Evolutionary conservation across 1,284 basidiomycete species (phyloP), one percentile per base, ranked within the genome.

Genomic region (Volvariella surrecta): DNA sequence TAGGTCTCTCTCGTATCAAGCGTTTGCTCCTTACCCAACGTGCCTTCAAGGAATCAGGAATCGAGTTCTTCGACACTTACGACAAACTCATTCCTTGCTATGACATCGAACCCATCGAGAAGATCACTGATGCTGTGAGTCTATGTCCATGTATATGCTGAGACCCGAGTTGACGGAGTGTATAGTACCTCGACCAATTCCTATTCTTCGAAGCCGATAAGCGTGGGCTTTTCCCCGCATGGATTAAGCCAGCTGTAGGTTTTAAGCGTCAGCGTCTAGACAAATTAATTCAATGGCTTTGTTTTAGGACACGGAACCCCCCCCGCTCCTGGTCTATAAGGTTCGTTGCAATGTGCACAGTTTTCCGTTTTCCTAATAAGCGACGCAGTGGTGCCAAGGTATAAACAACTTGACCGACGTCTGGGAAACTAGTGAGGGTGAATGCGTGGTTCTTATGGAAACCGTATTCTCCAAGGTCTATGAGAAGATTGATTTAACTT

Each of bases 81-180:
- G 93, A 96, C 72, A 96, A 94, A 63, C 79, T 97, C 54, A 96
- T 97, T 55, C 93, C 93, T 17, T 95, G 91, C 59, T 97, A 98
- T 61, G 94, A 97, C 57, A 96, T 98, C 50, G 93, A 97, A 61
- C 93, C 94, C 0, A 90, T 98, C 17, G 94, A 98, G 70, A 97
- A 98, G 78, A 95, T 97, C 50, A 97, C 92, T 17, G 94, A 96
- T 62, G 93, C 93, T 18, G 81, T 85, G 51, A 58, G 80, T 70
- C 8, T 42, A n/a, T n/a, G n/a, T n/a, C n/a, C n/a, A n/a, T n/a
- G n/a, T n/a, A n/a, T n/a, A n/a, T n/a, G n/a, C n/a, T n/a, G n/a
- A n/a, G n/a, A n/a, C n/a, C n/a, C n/a, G n/a, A n/a, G n/a, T n/a
- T n/a, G n/a, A n/a, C n/a, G n/a, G 15, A 35, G 22, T 39, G 44